Evolutionary conservation across 495 filamentous ascomycete species (phyloP), one percentile per base, ranked within the genome.

Genomic region (Podospora didyma): DNA sequence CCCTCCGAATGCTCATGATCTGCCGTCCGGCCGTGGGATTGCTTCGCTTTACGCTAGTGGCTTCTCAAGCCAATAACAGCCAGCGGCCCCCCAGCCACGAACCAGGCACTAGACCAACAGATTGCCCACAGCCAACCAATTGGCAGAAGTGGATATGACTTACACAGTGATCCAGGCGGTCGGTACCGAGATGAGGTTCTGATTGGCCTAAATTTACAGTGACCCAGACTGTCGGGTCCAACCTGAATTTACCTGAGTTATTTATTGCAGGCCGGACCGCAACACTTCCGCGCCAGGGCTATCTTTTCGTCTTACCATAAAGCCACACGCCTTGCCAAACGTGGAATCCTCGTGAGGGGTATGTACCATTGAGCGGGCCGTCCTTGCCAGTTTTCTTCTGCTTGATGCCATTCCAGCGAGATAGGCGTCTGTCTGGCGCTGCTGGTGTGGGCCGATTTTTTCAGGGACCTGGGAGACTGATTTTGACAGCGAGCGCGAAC

Each of bases 221-320:
- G 34, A 50, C 39, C 58, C 58, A 56, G 24, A 47, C 58, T 52
- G 58, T 60, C 58, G 58, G 58, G 58, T 55, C 58, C 21, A n/a
- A 10, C 35, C 51, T 42, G 46, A 42, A 49, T 49, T 37, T 20
- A 50, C 41, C 28, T 49, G 46, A 50, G 44, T 51, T n/a, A 17
- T 21, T 19, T 37, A 20, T 16, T 11, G 34, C 28, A 47, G 17
- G 0, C 16, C 23, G 22, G 45, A 31, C 26, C 26, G 26, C 9
- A 9, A 31, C 26, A 4, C 26, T 17, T 16, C 39, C 12, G 5
- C 39, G n/a, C n/a, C 12, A 1, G 39, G 5, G 12, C 5, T 17
- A 42, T 17, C 39, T 42, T 14, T 17, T 14, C 39, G 9, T 42
- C n/a, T 42, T 42, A 7, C 4, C 14, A 42, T 37, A 16, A 37